These are phyloP conservation scores for Ceratorhiza oryzae-sativae DNA, from an alignment of 1,284 basidiomycete species.

Conservation along the genomic window DNA sequence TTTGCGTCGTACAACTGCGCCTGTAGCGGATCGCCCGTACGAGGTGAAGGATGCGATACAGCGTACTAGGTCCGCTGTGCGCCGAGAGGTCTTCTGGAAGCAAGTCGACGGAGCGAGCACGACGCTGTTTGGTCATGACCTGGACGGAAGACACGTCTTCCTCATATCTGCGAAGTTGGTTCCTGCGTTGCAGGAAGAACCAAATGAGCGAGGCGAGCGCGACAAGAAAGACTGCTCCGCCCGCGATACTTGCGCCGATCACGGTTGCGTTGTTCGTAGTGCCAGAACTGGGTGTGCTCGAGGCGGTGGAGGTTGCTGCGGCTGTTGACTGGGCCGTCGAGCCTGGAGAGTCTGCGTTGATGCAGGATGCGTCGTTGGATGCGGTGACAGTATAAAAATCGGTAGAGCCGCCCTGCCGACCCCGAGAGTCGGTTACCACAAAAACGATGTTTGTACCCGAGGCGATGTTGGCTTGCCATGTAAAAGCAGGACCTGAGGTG, in stretches of 20 bases:
- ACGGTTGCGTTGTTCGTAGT: slow-evolving; percentile 52
- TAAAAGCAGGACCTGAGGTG: slow-evolving; percentile 57
- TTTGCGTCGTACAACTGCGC: not conserved
- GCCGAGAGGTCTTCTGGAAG: slow-evolving; percentile 20
- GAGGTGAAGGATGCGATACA: slow-evolving; percentile 37
- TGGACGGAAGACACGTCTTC: slow-evolving; percentile 12
- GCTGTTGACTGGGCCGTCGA: slow-evolving; percentile 53
- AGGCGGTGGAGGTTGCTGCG: slow-evolving; percentile 45
- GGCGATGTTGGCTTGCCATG: slow-evolving; percentile 66
- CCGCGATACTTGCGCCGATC: slow-evolving; percentile 67
- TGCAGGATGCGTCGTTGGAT: slow-evolving; percentile 62
- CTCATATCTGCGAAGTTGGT: not conserved
- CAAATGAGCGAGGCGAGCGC: slow-evolving; percentile 59
- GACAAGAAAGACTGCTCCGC: slow-evolving; percentile 61
- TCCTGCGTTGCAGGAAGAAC: slow-evolving; percentile 55
- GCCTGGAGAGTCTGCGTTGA: slow-evolving; percentile 60
- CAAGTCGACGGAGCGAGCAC: slow-evolving; percentile 29
- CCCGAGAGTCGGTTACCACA: slow-evolving; percentile 63
- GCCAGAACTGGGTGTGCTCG: slow-evolving; percentile 45
- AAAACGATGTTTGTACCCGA: slow-evolving; percentile 68
- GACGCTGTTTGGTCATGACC: slow-evolving; percentile 37
- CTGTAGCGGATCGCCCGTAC: slow-evolving; percentile 40
- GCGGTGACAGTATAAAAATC: slow-evolving; percentile 53
- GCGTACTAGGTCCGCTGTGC: slow-evolving; percentile 24
- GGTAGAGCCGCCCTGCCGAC: slow-evolving; percentile 49